Conservation (phyloP, 2,329 filamentous ascomycete species). For the Ceratocystis ficicola region DNA sequence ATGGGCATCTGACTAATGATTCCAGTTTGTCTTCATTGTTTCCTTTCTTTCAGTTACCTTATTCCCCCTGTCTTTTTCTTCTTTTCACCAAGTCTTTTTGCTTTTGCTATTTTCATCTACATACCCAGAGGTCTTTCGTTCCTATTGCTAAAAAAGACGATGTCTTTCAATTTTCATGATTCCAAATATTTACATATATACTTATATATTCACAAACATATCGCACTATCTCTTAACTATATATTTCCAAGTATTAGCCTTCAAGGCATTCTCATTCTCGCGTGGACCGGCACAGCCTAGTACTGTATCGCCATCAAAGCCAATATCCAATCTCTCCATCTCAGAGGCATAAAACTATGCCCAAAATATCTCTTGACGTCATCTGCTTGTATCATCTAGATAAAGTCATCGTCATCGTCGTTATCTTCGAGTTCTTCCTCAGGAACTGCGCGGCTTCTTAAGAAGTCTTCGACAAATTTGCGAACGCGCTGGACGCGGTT, state of each 20-base stretch:
- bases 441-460: slow-evolving; percentile 13
- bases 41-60: neutral
- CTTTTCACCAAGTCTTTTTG: slow-evolving; percentile 5
- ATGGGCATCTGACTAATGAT: neutral
- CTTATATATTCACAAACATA: neutral
- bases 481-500: slow-evolving; percentile 20
- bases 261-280: neutral
- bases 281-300: neutral
- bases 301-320: neutral
- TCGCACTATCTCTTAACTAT: neutral
- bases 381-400: neutral
- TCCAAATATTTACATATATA: neutral
- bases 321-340: neutral
- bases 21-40: slow-evolving; percentile 5
- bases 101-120: neutral
- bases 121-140: neutral
- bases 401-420: slow-evolving; percentile 17
- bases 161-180: neutral
- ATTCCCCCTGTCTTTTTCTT: neutral
- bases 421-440: slow-evolving; percentile 17
- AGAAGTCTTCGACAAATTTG: slow-evolving; percentile 16
- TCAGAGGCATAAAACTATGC: neutral
- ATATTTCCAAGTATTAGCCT: neutral
- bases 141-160: neutral
- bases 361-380: too few relatives aligned